Conservation (phyloP, 495 filamentous ascomycete species). For the Chaetomium tenue region DNA sequence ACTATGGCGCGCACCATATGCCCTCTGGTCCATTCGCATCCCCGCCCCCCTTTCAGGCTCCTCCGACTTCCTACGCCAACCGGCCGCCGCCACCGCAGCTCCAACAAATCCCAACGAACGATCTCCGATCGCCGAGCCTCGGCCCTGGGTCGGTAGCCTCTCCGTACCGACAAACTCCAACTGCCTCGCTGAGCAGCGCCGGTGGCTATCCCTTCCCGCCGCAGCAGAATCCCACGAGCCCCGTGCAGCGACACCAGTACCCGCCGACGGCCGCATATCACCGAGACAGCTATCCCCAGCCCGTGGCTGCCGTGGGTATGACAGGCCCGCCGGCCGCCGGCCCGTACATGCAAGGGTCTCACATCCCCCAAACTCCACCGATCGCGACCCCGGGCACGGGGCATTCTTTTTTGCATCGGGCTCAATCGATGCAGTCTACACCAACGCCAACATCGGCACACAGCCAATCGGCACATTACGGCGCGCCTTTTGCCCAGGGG, state of each 20-base stretch:
- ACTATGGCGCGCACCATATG: slow-evolving; percentile 39
- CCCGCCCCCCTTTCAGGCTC: slow-evolving; percentile 43
- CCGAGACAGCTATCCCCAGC: slow-evolving; percentile 53
- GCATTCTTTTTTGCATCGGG: slow-evolving; percentile 35
- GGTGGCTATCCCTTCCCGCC: slow-evolving; percentile 56
- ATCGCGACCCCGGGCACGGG: slow-evolving; percentile 44
- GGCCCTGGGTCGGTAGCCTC: slow-evolving; percentile 49
- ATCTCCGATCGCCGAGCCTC: slow-evolving; percentile 53
- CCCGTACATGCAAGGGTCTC: slow-evolving; percentile 45
- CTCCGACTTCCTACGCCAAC: slow-evolving; percentile 40
- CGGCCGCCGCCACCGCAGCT: slow-evolving; percentile 47
- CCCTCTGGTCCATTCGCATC: slow-evolving; percentile 40
- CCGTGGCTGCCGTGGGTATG: slow-evolving; percentile 39
- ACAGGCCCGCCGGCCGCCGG: slow-evolving; percentile 41
- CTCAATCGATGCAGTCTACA: slow-evolving; percentile 52
- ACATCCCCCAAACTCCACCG: slow-evolving; percentile 53
- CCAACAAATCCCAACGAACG: slow-evolving; percentile 48
- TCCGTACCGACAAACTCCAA: slow-evolving; percentile 53
- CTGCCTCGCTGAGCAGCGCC: slow-evolving; percentile 42
- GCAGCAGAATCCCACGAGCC: slow-evolving; percentile 52
- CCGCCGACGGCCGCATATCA: slow-evolving; percentile 41
- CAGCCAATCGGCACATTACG: slow-evolving; percentile 51
- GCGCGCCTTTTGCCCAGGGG: slow-evolving; percentile 49
- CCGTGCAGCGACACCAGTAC: slow-evolving; percentile 51
- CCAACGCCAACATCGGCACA: slow-evolving; percentile 58